Base-by-base conservation (phyloP, 495 filamentous ascomycete genomes). In the Penicillium taxi region DNA sequence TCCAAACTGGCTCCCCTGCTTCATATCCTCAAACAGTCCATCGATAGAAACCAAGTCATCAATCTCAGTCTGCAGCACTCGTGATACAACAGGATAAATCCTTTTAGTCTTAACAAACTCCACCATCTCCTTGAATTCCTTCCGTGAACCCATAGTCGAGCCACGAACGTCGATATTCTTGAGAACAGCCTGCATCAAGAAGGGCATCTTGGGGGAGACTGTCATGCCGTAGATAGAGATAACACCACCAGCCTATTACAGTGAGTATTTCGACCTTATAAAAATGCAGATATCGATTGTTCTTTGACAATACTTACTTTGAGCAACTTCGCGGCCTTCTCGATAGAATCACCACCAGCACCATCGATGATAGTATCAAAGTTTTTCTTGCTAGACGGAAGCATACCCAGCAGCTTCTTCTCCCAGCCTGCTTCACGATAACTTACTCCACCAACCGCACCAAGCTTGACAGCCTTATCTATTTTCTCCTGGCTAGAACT, bases 181-280 rank as follows among this genome's bases (percentile, higher is more conserved):
- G 32, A 88, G 50, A n/a, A 84, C 74, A 3, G 82, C 81, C 41
- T 59, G 48, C 76, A 87, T 85, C 9, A 66, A 45, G 61, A 77
- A 87, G 12, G 83, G 71, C 71, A 84, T 81, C 58, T 77, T 77
- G 0, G 83, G 83, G 9, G 68, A 70, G 2, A 81, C 64, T 8
- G 84, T 89, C 84, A 89, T 88, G 22, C 84, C 84, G 49, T 89
- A 88, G 28, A 71, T 60, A 4, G 75, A 69, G 41, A 89, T 70
- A 19, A 83, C 66, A 18, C 82, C 84, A 13, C 84, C 84, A 32
- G 57, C 42, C 67, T 73, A 14, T 11, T 7, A 32, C 7, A 15
- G 43, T 41, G 6, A 41, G 37, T 25, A 29, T 29, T 27, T 23
- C n/a, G 12, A 15, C 11, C 9, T 22, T 11, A 12, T 11, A 17